Evolutionary conservation across 345 rosid species (phyloP), one percentile per base, ranked within the genome.

Genomic region (Physaria fendleri): DNA sequence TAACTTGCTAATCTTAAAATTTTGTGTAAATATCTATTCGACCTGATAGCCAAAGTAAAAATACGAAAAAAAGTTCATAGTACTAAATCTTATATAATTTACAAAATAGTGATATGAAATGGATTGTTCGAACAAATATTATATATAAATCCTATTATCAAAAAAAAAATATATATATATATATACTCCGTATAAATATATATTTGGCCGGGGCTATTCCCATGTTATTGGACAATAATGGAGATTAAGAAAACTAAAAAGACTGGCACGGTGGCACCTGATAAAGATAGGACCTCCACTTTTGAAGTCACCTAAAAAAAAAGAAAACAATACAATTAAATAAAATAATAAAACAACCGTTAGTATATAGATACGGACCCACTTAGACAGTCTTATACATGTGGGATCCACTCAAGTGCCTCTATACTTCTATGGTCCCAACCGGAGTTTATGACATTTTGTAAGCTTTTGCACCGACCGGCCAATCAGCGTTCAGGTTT

Each of bases 401-500:
- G 59, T 70, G 54, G 74, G 59, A 23, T 59, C 69, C 17, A 14
- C 5, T 4, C 22, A 42, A 55, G 69, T 62, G 27, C 32, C 28
- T 16, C n/a, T n/a, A n/a, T n/a, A n/a, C n/a, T n/a, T n/a, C n/a
- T n/a, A n/a, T n/a, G n/a, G n/a, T n/a, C 32, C 27, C n/a, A n/a
- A n/a, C 32, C 13, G n/a, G 37, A 32, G 13, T 32, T 32, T 11
- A 32, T 62, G n/a, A n/a, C 51, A 45, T 62, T 69, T 69, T 55
- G 58, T 62, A 39, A 70, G 69, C 34, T 39, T n/a, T 32, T 23
- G 74, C 65, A 65, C 74, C 74, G 74, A 56, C 74, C 69, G 54
- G 50, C 74, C 74, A 70, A 70, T 70, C 59, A 56, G 37, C 65
- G 28, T 48, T 56, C 52, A 49, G 65, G 5, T 24, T n/a, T 22